These are phyloP conservation scores for Arthrinium phaeospermum DNA, from an alignment of 2,329 filamentous ascomycete species.

Conservation along the genomic window DNA sequence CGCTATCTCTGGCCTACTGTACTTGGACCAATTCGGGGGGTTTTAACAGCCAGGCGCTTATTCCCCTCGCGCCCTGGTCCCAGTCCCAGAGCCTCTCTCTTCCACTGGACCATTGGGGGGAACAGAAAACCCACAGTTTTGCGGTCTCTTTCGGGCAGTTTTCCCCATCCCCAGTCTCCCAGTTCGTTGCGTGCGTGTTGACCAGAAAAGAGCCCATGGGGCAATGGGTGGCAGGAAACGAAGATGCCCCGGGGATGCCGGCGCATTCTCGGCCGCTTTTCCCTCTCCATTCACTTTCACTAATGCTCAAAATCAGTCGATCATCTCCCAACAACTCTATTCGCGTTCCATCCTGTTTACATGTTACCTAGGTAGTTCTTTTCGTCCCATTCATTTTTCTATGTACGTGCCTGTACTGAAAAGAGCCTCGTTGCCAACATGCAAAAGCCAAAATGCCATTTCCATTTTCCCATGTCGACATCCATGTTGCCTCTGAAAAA, in stretches of 20 bases:
- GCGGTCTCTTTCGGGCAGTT: not conserved
- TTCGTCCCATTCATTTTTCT: not conserved
- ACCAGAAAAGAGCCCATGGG: not conserved
- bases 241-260: not conserved
- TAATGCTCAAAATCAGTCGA: not conserved
- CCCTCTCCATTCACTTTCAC: not conserved
- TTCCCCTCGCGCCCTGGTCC: not conserved
- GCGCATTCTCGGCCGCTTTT: conserved; percentile 1
- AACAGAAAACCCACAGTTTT: not conserved
- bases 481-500: not conserved
- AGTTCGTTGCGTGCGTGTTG: not conserved
- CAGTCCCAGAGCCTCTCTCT: not conserved
- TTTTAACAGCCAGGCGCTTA: conserved; percentile 1
- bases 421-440: not conserved
- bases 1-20: not conserved
- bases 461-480: not conserved
- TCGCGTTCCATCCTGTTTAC: not conserved
- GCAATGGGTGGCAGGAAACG: not conserved
- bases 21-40: not conserved
- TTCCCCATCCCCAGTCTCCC: not conserved
- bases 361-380: not conserved
- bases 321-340: not conserved
- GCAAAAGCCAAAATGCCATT: not conserved
- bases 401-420: not conserved
- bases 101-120: not conserved